phyloP scores from a whole-genome alignment of 192 early-diverging fungal species.

The Coemansia sp. region DNA sequence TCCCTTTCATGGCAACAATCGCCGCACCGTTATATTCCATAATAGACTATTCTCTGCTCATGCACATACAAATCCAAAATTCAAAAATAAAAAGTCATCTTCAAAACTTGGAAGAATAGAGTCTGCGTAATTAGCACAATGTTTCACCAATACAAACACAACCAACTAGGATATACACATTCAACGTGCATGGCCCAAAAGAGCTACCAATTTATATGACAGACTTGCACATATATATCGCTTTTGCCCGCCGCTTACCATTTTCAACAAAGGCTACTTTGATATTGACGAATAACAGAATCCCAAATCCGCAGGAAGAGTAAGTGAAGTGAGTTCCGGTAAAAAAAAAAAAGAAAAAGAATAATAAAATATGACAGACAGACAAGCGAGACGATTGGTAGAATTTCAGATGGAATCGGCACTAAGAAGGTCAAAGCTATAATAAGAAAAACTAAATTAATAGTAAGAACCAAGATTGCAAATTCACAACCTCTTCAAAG shows the following conservation, averaged over 20 bases:
- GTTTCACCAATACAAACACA: too few relatives aligned
- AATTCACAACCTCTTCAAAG: too few relatives aligned
- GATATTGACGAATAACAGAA: neutral
- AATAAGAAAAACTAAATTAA: neutral
- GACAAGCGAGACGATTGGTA: neutral
- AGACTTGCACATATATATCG: neutral
- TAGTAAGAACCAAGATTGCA: neutral
- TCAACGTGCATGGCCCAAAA: too few relatives aligned
- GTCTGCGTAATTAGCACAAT: neutral
- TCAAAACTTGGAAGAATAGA: neutral
- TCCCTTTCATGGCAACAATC: slow-evolving; percentile 96
- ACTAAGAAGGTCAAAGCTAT: neutral
- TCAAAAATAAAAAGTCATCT: neutral
- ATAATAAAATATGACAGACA: neutral
- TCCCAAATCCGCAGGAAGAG: neutral
- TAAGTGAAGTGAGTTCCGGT: neutral
- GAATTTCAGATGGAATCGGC: neutral
- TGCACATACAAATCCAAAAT: too few relatives aligned
- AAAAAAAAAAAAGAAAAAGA: neutral
- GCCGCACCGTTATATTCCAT: slow-evolving; percentile 72
- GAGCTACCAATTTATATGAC: neutral
- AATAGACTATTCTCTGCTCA: slow-evolving; percentile 17
- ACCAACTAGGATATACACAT: too few relatives aligned
- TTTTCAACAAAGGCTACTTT: neutral
- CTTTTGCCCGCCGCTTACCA: neutral